Conservation (phyloP, 192 early-diverging fungal genomes). For the Chytriomyces hyalinus region DNA sequence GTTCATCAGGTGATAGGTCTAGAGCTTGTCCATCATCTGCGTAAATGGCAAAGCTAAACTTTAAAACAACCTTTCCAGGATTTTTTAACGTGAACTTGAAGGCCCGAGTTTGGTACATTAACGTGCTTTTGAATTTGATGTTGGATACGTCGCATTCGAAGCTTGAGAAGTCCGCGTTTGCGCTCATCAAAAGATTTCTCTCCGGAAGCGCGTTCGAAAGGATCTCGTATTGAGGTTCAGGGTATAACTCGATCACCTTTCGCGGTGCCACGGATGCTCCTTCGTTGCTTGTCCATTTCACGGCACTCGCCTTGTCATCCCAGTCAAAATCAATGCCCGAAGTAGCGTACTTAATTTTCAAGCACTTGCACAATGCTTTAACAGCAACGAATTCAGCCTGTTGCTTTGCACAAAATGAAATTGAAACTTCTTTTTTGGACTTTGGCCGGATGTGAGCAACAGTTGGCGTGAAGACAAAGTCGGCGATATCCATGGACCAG, state of each 20-base stretch:
- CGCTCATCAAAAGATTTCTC: constrained; percentile 44
- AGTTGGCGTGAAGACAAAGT: constrained; percentile 53
- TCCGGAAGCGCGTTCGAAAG: constrained; percentile 31
- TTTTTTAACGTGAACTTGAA: constrained; percentile 55
- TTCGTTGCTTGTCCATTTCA: constrained; percentile 44
- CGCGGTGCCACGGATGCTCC: constrained; percentile 30
- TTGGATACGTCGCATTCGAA: constrained; percentile 56
- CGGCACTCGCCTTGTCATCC: constrained; percentile 55
- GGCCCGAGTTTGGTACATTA: constrained; percentile 64
- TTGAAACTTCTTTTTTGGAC: constrained; percentile 46
- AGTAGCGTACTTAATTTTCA: constrained; percentile 48
- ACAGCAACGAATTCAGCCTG: constrained; percentile 40
- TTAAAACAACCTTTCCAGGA: constrained; percentile 52
- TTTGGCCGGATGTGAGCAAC: constrained; percentile 52
- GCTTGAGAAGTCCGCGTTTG: constrained; percentile 56
- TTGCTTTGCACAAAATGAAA: constrained; percentile 48
- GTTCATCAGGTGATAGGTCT: constrained; percentile 36
- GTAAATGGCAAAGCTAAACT: constrained; percentile 46
- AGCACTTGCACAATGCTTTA: constrained; percentile 33
- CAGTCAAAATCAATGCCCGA: constrained; percentile 51
- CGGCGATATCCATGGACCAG: constrained; percentile 38
- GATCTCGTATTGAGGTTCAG: constrained; percentile 55
- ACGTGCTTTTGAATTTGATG: constrained; percentile 62
- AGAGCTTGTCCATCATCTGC: constrained; percentile 39
- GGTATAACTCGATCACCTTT: constrained; percentile 52